A percentile compares a stretch with the other conserved stretches of the same genome.
Conservation (phyloP, 306 rosid species). For the Casuarina equisetifolia region DNA sequence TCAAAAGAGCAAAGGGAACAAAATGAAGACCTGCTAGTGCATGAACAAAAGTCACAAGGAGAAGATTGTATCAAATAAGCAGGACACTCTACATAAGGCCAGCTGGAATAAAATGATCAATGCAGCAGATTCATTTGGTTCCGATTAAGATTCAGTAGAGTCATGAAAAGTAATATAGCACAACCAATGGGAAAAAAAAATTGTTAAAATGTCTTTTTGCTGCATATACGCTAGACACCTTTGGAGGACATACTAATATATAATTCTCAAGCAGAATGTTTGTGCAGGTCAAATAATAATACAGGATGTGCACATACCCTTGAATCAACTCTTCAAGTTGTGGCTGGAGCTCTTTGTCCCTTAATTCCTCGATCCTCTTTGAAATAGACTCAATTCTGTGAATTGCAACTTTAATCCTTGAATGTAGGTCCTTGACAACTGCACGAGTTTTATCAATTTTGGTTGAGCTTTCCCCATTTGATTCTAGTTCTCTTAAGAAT, state of each 20-base stretch:
- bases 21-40: neutral
- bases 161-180: neutral
- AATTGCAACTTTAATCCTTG: constrained; percentile 82
- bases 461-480: constrained; percentile 52
- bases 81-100: neutral
- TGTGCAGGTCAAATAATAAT: neutral
- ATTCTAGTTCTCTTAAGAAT: constrained; percentile 76
- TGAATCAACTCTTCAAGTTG: constrained; percentile 92
- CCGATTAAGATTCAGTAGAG: neutral
- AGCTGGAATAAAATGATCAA: neutral
- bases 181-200: neutral
- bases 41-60: neutral
- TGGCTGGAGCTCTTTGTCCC: constrained; percentile 97
- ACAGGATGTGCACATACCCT: constrained; percentile 54
- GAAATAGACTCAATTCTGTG: constrained; percentile 91
- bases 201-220: neutral
- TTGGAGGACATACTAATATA: neutral
- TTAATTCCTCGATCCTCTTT: constrained; percentile 79
- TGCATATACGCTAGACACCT: neutral
- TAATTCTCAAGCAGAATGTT: neutral
- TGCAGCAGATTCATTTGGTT: neutral
- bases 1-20: neutral
- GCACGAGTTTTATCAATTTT: constrained; percentile 82
- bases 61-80: neutral
- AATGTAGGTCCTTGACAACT: constrained; percentile 83